A percentile compares a stretch with the other conserved stretches of the same genome.
Evolutionary conservation across 805 yeast genomes (phyloP).

Genomic region (Candida nitratophila): DNA sequence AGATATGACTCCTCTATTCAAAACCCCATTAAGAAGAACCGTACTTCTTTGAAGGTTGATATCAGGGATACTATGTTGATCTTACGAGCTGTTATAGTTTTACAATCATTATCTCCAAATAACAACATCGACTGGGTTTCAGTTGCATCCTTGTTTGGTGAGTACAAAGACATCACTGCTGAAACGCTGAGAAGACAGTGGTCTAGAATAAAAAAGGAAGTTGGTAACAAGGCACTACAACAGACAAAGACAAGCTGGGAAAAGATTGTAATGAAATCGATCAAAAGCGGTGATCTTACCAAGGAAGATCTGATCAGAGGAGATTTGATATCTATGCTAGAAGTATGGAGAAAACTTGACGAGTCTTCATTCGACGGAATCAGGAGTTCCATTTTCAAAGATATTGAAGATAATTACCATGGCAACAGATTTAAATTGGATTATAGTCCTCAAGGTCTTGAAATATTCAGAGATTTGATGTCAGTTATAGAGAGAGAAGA

Average conservation of each 20-base stretch:
- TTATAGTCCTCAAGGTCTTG: conserved; percentile 21
- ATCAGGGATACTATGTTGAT: conserved; percentile 42
- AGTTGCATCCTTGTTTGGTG: conserved; percentile 44
- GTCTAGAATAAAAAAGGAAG: conserved; percentile 54
- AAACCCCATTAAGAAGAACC: conserved; percentile 9
- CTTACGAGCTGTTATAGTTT: conserved; percentile 59
- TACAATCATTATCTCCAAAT: conserved; percentile 48
- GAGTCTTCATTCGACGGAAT: conserved; percentile 2
- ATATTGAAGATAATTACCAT: conserved; percentile 38
- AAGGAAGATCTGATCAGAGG: conserved; percentile 42
- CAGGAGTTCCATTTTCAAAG: conserved; percentile 31
- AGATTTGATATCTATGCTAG: conserved; percentile 45
- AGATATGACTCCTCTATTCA: neutral
- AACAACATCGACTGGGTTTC: conserved; percentile 59
- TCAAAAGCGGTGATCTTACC: conserved; percentile 46
- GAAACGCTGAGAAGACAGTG: conserved; percentile 55
- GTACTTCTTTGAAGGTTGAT: conserved; percentile 8
- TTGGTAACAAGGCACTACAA: conserved; percentile 54
- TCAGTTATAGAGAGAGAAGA: conserved; percentile 72
- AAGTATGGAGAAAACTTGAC: conserved; percentile 55
- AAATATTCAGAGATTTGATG: conserved; percentile 39
- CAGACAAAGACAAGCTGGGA: conserved; percentile 59
- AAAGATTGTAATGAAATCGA: conserved; percentile 48
- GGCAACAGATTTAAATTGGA: conserved; percentile 37
- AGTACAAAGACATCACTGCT: conserved; percentile 25